phyloP scores from a whole-genome alignment of 2,329 filamentous ascomycete species.

The Coniochaeta ligniaria region DNA sequence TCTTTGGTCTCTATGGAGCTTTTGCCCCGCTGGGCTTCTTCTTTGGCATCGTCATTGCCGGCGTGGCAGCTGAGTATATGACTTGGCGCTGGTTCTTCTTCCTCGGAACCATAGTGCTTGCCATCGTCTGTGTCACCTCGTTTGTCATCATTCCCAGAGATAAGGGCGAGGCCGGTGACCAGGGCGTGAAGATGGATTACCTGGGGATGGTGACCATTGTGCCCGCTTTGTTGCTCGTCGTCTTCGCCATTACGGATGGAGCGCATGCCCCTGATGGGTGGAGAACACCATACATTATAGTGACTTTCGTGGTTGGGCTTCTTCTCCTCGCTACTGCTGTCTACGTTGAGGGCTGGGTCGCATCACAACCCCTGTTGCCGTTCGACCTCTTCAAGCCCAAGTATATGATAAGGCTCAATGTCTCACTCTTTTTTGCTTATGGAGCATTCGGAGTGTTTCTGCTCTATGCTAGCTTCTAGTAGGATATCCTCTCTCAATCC shows the following conservation, averaged over 20 bases:
- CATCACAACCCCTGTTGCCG: constrained; percentile 61
- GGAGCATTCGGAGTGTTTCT: constrained; percentile 60
- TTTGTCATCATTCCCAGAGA: constrained; percentile 7
- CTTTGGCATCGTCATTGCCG: constrained; percentile 51
- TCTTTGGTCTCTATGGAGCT: constrained; percentile 41
- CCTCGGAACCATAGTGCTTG: constrained; percentile 42
- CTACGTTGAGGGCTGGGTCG: constrained; percentile 68
- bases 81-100: constrained; percentile 55
- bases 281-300: constrained; percentile 65
- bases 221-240: constrained; percentile 47
- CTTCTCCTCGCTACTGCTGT: constrained; percentile 52
- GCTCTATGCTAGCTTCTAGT: constrained; percentile 59
- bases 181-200: constrained; percentile 54
- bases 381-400: constrained; percentile 61
- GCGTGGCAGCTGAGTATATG: constrained; percentile 45
- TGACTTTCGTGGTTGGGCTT: constrained; percentile 56
- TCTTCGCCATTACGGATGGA: constrained; percentile 70
- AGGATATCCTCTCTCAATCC: constrained; percentile 20
- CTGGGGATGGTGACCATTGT: constrained; percentile 28
- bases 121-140: constrained; percentile 29
- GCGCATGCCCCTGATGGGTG: constrained; percentile 62
- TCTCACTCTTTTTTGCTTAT: constrained; percentile 57
- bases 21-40: constrained; percentile 39
- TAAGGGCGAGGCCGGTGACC: constrained; percentile 11
- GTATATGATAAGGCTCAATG: constrained; percentile 57